A percentile compares a stretch with the other conserved stretches of the same genome.
Evolutionary conservation across 208 protist species (phyloP).

Genomic region (Phytomonas sp.): DNA sequence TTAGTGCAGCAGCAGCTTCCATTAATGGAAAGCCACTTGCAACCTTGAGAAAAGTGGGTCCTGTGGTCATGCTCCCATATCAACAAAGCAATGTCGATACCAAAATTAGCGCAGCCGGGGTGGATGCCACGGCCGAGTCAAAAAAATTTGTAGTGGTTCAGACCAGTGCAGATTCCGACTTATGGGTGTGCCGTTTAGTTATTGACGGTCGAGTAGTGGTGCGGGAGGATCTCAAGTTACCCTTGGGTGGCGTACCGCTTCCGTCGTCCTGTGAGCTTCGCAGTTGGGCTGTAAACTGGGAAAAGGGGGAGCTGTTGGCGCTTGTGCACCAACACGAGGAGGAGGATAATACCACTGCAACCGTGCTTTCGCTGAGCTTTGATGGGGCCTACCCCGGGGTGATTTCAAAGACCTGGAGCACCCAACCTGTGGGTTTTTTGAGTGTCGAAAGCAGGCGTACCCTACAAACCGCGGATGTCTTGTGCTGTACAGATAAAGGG

Average conservation of each 20-base stretch:
- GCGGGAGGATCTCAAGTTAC: slow-evolving; percentile 1
- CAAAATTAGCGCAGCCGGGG: not conserved
- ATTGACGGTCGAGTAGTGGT: not conserved
- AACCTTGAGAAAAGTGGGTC: not conserved
- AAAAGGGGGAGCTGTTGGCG: slow-evolving; percentile 21
- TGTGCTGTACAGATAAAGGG: slow-evolving; percentile 19
- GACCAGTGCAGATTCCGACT: not conserved
- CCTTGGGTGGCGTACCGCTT: slow-evolving; percentile 16
- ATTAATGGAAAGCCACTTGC: not conserved
- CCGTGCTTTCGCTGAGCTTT: slow-evolving; percentile 15
- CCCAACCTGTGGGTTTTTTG: slow-evolving; percentile 9
- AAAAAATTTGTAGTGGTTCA: not conserved
- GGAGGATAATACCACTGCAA: not conserved
- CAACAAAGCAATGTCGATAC: not conserved
- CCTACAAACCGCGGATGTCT: slow-evolving; percentile 11
- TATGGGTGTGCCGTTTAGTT: not conserved
- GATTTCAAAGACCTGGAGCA: slow-evolving; percentile 4
- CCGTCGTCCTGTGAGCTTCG: slow-evolving; percentile 11
- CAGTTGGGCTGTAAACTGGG: slow-evolving; percentile 31
- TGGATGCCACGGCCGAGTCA: not conserved
- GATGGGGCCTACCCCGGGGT: slow-evolving; percentile 7
- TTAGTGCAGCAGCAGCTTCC: not conserved
- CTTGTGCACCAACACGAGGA: slow-evolving; percentile 7
- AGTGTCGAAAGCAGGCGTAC: slow-evolving; percentile 12
- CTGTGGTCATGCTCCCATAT: not conserved